These are phyloP conservation scores for Chaetothyriales sp. DNA, from an alignment of 2,329 filamentous ascomycete species.

Conservation along the genomic window DNA sequence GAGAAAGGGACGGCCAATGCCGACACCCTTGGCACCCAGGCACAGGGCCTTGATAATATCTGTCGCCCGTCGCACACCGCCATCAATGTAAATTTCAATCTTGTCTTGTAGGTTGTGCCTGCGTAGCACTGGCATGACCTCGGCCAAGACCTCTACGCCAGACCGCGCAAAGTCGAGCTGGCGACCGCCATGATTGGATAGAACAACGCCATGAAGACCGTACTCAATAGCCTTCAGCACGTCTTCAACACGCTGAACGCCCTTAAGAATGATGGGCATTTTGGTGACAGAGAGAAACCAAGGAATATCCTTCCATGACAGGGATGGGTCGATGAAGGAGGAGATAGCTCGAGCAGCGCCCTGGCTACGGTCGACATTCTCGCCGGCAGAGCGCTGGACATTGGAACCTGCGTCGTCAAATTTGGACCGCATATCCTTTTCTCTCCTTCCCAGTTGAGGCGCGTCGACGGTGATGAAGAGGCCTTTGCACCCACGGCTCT, in stretches of 20 bases:
- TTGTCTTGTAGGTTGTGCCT: slow-evolving; percentile 56
- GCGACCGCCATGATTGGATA: slow-evolving; percentile 90
- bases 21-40: slow-evolving; percentile 78
- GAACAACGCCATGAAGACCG: slow-evolving; percentile 75
- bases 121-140: slow-evolving; percentile 78
- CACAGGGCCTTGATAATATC: slow-evolving; percentile 94
- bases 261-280: slow-evolving; percentile 94
- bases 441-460: slow-evolving; percentile 80
- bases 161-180: slow-evolving; percentile 87
- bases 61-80: slow-evolving; percentile 74
- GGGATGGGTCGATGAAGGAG: slow-evolving; percentile 86
- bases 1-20: slow-evolving; percentile 85
- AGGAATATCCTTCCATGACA: slow-evolving; percentile 84
- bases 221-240: slow-evolving; percentile 71
- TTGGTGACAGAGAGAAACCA: slow-evolving; percentile 84
- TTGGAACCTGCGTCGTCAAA: slow-evolving; percentile 70
- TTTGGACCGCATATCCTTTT: slow-evolving; percentile 96
- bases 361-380: slow-evolving; percentile 68
- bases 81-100: slow-evolving; percentile 82
- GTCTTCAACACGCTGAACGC: slow-evolving; percentile 90
- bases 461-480: slow-evolving; percentile 98
- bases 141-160: slow-evolving; percentile 75
- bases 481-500: slow-evolving; percentile 78
- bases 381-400: slow-evolving; percentile 55
- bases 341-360: slow-evolving; percentile 90